A percentile compares a stretch with the other conserved stretches of the same genome.
Evolutionary conservation across 148 eudicot species (phyloP).

Genomic region (Heliosperma pusillum): DNA sequence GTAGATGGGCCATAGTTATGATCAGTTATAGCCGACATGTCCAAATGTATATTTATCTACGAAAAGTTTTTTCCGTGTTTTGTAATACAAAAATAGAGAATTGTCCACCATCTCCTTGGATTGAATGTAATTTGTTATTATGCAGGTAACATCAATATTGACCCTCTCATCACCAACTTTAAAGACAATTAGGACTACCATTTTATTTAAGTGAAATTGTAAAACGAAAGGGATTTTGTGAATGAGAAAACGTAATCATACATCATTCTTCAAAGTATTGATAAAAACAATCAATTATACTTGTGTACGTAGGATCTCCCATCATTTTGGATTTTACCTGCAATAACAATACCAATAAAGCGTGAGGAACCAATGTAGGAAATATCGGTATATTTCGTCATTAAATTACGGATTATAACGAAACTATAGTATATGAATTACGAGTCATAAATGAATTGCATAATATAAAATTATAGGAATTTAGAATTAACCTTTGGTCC

Average conservation of each 20-base stretch:
- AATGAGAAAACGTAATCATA: constrained; percentile 34
- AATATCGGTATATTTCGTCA: too few species aligned
- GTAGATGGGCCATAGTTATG: too few species aligned
- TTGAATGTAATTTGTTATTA: background rate
- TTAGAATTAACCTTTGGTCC: too few species aligned
- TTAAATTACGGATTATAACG: too few species aligned
- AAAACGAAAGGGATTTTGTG: background rate
- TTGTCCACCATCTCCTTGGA: background rate
- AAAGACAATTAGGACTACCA: too few species aligned
- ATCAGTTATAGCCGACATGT: background rate
- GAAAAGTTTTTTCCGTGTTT: background rate
- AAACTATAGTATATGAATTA: too few species aligned
- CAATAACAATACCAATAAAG: constrained; percentile 16
- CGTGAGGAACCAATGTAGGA: too few species aligned
- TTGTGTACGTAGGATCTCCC: constrained; percentile 91
- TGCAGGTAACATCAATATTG: background rate
- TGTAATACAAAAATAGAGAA: background rate
- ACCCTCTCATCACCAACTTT: background rate
- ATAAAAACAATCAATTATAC: constrained; percentile 81
- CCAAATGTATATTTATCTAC: background rate
- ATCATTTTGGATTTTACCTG: constrained; percentile 99
- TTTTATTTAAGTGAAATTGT: background rate
- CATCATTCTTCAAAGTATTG: constrained; percentile 90
- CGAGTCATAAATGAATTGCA: too few species aligned
- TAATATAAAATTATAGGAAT: too few species aligned